Percentiles rank a stretch among this genome's conserved stretches.
Evolutionary conservation across 495 filamentous ascomycete genomes (phyloP).

Genomic region (Emericellopsis terricola): DNA sequence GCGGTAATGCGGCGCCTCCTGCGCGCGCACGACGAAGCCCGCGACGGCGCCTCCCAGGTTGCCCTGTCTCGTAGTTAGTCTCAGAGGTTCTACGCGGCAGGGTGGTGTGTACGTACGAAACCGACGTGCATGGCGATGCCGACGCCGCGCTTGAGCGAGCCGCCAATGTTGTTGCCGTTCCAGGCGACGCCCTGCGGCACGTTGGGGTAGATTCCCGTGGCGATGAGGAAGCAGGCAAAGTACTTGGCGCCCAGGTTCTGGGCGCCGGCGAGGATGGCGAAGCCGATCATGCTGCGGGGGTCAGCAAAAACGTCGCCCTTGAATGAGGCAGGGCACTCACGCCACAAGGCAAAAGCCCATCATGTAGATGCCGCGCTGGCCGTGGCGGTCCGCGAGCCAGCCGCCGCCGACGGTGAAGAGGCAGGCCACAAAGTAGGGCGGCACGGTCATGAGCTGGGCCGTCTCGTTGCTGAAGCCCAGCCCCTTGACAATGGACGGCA

Average conservation of each 20-base stretch:
- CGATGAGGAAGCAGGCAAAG: constrained; percentile 49
- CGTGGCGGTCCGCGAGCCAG: constrained; percentile 31
- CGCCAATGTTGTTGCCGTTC: constrained; percentile 71
- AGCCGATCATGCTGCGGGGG: constrained; percentile 32
- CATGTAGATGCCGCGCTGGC: constrained; percentile 37
- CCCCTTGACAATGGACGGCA: constrained; percentile 57
- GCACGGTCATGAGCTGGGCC: constrained; percentile 64
- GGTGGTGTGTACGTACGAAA: constrained; percentile 26
- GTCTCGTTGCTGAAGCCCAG: constrained; percentile 47
- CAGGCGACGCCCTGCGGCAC: constrained; percentile 58
- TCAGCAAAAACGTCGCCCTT: not conserved
- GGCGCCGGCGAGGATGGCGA: constrained; percentile 42
- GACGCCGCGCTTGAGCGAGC: constrained; percentile 60
- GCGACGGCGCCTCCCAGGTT: constrained; percentile 56
- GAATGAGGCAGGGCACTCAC: constrained; percentile 7
- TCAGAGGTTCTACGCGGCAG: constrained; percentile 11
- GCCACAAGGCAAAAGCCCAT: constrained; percentile 28
- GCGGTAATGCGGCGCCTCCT: constrained; percentile 39
- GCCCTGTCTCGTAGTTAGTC: constrained; percentile 10
- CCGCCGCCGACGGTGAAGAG: constrained; percentile 41
- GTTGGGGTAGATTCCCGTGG: constrained; percentile 53
- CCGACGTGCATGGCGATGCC: constrained; percentile 72
- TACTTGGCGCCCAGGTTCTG: constrained; percentile 43
- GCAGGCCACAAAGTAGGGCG: constrained; percentile 61
- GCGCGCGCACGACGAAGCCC: constrained; percentile 48